phyloP scores from a whole-genome alignment of 805 yeast genomes.

The Candida ovalis region DNA sequence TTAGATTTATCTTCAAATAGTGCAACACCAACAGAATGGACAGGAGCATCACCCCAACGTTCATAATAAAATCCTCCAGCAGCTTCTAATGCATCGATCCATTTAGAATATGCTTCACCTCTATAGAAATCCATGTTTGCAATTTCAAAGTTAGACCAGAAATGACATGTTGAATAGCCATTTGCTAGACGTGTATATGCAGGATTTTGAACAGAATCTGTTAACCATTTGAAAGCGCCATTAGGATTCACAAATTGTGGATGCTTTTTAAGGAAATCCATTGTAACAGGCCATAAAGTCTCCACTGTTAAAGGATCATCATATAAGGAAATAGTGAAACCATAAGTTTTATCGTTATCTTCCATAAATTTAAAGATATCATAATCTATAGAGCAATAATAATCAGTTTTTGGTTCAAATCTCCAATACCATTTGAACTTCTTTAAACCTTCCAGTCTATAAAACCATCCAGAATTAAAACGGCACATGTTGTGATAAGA shows the following conservation, averaged over 20 bases:
- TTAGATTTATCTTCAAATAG: constrained; percentile 66
- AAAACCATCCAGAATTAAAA: constrained; percentile 67
- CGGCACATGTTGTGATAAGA: constrained; percentile 86
- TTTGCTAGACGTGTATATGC: constrained; percentile 35
- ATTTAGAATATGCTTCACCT: constrained; percentile 61
- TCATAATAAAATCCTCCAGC: constrained; percentile 85
- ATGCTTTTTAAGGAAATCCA: constrained; percentile 52
- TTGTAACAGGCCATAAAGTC: constrained; percentile 68
- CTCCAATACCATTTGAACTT: constrained; percentile 76
- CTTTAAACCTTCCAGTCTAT: constrained; percentile 54
- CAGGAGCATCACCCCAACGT: constrained; percentile 94
- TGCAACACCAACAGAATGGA: constrained; percentile 71
- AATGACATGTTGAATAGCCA: constrained; percentile 65
- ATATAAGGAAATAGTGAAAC: constrained; percentile 66
- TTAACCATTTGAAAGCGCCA: constrained; percentile 55
- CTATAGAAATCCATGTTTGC: constrained; percentile 81
- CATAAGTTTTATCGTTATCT: constrained; percentile 66
- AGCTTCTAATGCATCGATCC: constrained; percentile 64
- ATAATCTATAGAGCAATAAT: constrained; percentile 66
- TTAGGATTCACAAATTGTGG: constrained; percentile 58
- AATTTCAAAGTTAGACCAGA: constrained; percentile 87
- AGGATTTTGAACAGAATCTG: constrained; percentile 51
- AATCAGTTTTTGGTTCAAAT: constrained; percentile 70
- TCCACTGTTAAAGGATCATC: constrained; percentile 66
- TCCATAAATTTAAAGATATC: constrained; percentile 76